Evolutionary conservation across 306 rosid species (phyloP).

Genomic region (Cucurbita pepo): DNA sequence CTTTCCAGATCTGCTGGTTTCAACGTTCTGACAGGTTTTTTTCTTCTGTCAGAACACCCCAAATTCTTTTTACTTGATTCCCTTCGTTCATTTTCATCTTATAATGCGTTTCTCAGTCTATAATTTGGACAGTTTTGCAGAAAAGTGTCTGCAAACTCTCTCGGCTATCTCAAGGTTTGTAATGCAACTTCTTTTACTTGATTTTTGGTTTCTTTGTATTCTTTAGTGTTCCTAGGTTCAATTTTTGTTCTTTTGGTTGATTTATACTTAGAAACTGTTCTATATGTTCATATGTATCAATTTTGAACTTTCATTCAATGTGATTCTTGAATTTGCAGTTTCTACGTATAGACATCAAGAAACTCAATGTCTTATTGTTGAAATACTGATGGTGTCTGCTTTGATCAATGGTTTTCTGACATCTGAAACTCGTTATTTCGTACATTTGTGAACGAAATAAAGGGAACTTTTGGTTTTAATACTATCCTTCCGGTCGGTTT

Average conservation of each 20-base stretch:
- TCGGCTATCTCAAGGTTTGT: background rate
- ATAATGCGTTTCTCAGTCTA: background rate
- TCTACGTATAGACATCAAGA: slow-evolving; percentile 17
- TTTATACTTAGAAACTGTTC: background rate
- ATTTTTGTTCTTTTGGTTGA: background rate
- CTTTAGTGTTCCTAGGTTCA: background rate
- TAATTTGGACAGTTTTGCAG: background rate
- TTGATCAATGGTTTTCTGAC: slow-evolving; percentile 41
- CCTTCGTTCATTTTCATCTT: slow-evolving; percentile 2
- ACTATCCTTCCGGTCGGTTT: slow-evolving; percentile 16
- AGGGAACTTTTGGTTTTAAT: slow-evolving; percentile 20
- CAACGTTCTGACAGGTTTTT: slow-evolving; percentile 16
- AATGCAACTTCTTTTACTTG: background rate
- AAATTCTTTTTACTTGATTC: slow-evolving; percentile 14
- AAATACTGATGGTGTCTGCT: slow-evolving; percentile 45
- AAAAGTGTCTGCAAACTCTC: background rate
- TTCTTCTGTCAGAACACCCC: slow-evolving; percentile 23
- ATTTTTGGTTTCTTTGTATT: background rate
- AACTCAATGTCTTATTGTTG: slow-evolving; percentile 28
- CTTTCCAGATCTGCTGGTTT: slow-evolving; percentile 19
- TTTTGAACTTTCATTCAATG: slow-evolving; percentile 2
- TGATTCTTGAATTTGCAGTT: slow-evolving; percentile 35
- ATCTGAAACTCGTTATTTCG: slow-evolving; percentile 32
- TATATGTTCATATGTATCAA: background rate
- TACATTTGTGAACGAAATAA: slow-evolving; percentile 25